A percentile compares a stretch with the other conserved stretches of the same genome.
Conservation (phyloP, 2,329 filamentous ascomycete genomes). For the Fusarium compactum region DNA sequence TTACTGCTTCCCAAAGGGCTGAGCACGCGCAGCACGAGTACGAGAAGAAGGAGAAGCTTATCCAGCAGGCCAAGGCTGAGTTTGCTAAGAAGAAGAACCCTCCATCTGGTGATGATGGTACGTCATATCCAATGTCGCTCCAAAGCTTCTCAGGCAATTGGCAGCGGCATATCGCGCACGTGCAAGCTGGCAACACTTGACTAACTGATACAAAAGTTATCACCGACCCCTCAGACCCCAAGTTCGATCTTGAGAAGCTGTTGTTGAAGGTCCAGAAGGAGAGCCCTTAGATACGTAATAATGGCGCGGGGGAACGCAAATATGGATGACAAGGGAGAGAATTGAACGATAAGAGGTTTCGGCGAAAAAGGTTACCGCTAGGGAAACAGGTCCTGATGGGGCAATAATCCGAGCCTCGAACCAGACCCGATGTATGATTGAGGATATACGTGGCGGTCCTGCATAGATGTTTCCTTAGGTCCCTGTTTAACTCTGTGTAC, state of each 20-base stretch:
- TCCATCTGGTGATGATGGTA: conserved; percentile 52
- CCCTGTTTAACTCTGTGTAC: conserved; percentile 61
- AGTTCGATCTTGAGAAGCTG: conserved; percentile 93
- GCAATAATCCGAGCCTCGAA: conserved; percentile 49
- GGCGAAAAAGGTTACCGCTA: conserved; percentile 42
- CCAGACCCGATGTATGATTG: conserved; percentile 55
- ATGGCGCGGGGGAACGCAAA: conserved; percentile 29
- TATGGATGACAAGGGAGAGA: conserved; percentile 48
- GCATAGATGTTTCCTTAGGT: conserved; percentile 64
- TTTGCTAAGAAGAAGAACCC: conserved; percentile 81
- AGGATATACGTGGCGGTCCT: conserved; percentile 57
- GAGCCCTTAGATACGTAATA: conserved; percentile 58
- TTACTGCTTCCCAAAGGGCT: conserved; percentile 77
- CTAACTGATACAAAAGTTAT: conserved; percentile 49
- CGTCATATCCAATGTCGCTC: conserved; percentile 27
- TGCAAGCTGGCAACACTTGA: conserved; percentile 6
- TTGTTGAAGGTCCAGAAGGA: conserved; percentile 72
- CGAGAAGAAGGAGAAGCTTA: conserved; percentile 90
- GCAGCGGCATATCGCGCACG: conserved; percentile 18
- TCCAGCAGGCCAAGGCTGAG: conserved; percentile 91
- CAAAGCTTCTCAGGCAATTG: conserved; percentile 25
- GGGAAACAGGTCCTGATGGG: conserved; percentile 42
- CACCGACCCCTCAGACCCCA: conserved; percentile 81
- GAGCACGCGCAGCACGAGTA: conserved; percentile 84
- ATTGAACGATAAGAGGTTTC: conserved; percentile 44